Percentiles rank a stretch among this genome's conserved stretches.
Conservation (phyloP, 371 early-diverging fungal genomes). For the Apophysomyces sp. region DNA sequence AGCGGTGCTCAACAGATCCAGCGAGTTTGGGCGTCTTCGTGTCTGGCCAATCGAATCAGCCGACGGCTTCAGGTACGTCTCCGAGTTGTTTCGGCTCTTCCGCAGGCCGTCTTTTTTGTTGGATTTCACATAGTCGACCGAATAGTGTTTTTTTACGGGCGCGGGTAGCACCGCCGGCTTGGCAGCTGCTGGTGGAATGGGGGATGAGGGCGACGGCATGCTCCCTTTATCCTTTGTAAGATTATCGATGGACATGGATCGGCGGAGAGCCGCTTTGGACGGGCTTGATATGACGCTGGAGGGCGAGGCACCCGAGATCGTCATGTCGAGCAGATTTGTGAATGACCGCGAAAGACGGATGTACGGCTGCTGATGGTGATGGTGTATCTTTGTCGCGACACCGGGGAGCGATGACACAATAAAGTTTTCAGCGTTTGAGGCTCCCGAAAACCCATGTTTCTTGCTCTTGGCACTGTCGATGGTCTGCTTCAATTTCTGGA, state of each 20-base stretch:
- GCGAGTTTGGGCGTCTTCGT: constrained; percentile 29
- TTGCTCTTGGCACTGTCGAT: constrained; percentile 21
- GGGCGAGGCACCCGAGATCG: neutral
- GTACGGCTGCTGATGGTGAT: constrained; percentile 11
- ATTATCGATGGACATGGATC: constrained; percentile 9
- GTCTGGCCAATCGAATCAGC: neutral
- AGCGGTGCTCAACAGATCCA: constrained; percentile 22
- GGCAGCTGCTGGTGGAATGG: neutral
- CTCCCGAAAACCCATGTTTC: neutral
- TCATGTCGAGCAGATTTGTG: constrained; percentile 25
- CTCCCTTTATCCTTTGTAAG: neutral
- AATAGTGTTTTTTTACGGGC: constrained; percentile 27
- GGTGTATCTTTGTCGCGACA: constrained; percentile 9
- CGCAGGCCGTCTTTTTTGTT: constrained; percentile 6
- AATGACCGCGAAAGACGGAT: constrained; percentile 28
- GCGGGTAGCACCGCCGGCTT: neutral
- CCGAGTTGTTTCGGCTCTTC: constrained; percentile 31
- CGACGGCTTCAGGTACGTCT: constrained; percentile 27
- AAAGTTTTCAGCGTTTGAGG: constrained; percentile 14
- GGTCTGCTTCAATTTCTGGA: constrained; percentile 30
- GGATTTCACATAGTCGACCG: constrained; percentile 21
- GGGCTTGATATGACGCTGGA: neutral
- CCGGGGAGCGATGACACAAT: constrained; percentile 35
- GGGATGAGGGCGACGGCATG: neutral
- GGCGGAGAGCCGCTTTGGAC: neutral